Evolutionary conservation across 371 early-diverging fungal species (phyloP).

Genomic region (Haplosporangium sp.): DNA sequence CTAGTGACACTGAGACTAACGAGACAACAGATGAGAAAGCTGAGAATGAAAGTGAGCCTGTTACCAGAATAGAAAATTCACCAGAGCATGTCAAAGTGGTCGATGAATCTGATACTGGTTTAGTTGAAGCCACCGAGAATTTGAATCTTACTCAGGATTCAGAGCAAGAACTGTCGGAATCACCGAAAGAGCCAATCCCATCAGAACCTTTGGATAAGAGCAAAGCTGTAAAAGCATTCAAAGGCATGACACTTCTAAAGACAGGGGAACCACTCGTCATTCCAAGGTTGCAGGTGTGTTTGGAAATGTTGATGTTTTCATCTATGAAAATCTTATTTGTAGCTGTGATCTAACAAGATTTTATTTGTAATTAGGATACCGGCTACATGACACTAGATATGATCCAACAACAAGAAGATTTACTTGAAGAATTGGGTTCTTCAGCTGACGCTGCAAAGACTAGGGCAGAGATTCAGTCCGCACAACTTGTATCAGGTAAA

Average conservation of each 20-base stretch:
- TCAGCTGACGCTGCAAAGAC: constrained; percentile 75
- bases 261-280: constrained; percentile 72
- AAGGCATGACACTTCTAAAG: constrained; percentile 58
- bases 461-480: constrained; percentile 83
- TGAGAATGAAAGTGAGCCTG: neutral
- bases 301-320: neutral
- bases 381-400: constrained; percentile 93
- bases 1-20: neutral
- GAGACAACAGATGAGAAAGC: neutral
- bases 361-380: constrained; percentile 60
- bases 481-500: constrained; percentile 77
- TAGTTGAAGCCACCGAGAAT: neutral
- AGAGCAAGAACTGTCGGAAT: neutral
- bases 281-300: constrained; percentile 73
- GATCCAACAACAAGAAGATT: constrained; percentile 81
- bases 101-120: neutral
- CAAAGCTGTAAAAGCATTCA: constrained; percentile 29
- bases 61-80: neutral
- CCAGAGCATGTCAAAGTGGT: neutral
- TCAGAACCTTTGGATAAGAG: neutral
- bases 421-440: constrained; percentile 82
- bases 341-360: neutral
- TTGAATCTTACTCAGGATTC: neutral
- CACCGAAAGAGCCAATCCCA: neutral
- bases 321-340: neutral